phyloP scores from a whole-genome alignment of 345 rosid species.

The Murraya koenigii region DNA sequence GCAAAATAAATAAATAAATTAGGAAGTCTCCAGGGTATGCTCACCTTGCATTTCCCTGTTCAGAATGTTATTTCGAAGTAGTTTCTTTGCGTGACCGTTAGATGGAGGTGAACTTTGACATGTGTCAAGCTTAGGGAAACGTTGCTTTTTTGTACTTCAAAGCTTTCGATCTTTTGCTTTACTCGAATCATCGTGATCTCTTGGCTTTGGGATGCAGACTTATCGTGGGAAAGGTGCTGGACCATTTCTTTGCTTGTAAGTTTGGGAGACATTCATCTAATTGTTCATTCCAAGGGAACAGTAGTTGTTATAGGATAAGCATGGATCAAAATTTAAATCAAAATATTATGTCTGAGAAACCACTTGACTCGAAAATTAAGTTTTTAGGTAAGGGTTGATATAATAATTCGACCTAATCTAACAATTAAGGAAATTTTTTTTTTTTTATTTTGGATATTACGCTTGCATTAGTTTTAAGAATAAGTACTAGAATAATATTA shows the following conservation, averaged over 20 bases:
- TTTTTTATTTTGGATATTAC: too few species aligned
- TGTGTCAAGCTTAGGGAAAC: not conserved
- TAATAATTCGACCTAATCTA: too few species aligned
- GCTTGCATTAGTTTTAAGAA: too few species aligned
- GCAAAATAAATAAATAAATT: not conserved
- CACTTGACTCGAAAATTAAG: too few species aligned
- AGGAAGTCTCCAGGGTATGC: conserved; percentile 13
- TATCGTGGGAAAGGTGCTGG: not conserved
- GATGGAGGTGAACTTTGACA: not conserved
- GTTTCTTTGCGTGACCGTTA: not conserved
- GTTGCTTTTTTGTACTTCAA: not conserved
- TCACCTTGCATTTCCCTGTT: not conserved
- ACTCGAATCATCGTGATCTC: not conserved
- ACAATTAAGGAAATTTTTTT: too few species aligned
- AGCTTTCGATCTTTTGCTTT: not conserved
- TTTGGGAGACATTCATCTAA: conserved; percentile 4
- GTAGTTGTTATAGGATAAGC: too few species aligned
- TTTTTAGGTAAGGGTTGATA: too few species aligned
- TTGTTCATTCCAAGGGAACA: not conserved
- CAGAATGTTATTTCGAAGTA: not conserved
- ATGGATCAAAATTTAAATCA: too few species aligned
- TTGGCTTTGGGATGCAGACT: not conserved
- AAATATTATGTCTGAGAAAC: too few species aligned
- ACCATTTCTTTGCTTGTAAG: conserved; percentile 7
- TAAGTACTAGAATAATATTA: too few species aligned